These are phyloP conservation scores for Candida sp. DNA, from an alignment of 1,139 yeast species.

Conservation along the genomic window DNA sequence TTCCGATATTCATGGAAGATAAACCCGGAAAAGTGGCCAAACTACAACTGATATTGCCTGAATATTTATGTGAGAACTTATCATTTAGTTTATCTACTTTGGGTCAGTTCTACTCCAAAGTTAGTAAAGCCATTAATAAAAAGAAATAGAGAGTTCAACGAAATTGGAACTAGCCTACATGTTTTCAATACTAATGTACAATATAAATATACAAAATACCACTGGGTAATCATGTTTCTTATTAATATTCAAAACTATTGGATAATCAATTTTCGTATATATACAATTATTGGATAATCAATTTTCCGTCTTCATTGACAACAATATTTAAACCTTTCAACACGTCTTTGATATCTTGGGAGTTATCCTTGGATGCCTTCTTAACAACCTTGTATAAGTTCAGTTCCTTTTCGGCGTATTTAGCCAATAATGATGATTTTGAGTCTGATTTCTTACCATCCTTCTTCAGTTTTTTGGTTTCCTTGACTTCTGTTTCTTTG, in stretches of 20 bases:
- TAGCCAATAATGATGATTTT: conserved; percentile 14
- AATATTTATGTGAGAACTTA: conserved; percentile 59
- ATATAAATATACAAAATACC: too few species aligned
- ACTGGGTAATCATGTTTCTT: too few species aligned
- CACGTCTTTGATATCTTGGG: conserved; percentile 39
- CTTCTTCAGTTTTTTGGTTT: conserved; percentile 3
- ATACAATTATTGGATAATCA: conserved; percentile 8
- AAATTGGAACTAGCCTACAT: too few species aligned
- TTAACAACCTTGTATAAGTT: conserved; percentile 47
- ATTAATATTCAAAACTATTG: too few species aligned
- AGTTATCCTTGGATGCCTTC: conserved; percentile 37
- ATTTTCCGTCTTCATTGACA: conserved; percentile 29
- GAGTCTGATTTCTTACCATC: conserved; percentile 7
- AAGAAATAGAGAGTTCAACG: conserved; percentile 9
- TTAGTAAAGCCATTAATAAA: conserved; percentile 52
- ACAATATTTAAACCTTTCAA: conserved; percentile 39
- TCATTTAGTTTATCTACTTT: conserved; percentile 58
- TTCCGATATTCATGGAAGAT: conserved; percentile 34
- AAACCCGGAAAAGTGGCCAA: conserved; percentile 2
- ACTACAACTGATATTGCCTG: conserved; percentile 41
- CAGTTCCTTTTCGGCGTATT: conserved; percentile 17
- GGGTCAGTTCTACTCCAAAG: conserved; percentile 56
- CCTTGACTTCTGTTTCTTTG: conserved; percentile 9
- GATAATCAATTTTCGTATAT: too few species aligned
- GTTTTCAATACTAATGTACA: conserved; percentile 1